phyloP scores from a whole-genome alignment of 2,329 filamentous ascomycete genomes.

The Xylaria sp. region DNA sequence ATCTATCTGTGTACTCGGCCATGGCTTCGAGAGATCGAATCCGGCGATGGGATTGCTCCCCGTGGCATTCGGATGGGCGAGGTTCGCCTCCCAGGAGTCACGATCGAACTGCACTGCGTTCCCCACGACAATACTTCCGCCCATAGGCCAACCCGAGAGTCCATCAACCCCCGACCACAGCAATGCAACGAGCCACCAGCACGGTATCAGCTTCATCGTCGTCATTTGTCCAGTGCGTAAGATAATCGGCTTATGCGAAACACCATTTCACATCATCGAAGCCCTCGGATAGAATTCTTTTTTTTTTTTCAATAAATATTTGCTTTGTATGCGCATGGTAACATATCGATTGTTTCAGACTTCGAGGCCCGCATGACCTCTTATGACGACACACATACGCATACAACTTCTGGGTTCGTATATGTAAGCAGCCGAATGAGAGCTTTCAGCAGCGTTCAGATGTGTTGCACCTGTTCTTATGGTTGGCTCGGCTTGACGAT shows the following conservation, averaged over 20 bases:
- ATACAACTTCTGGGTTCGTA: not conserved
- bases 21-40: constrained; percentile 48
- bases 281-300: no score
- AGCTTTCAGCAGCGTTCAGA: not conserved
- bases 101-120: constrained; percentile 36
- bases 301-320: no score
- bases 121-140: constrained; percentile 35
- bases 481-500: not conserved
- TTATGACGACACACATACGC: not conserved
- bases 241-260: not conserved
- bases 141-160: constrained; percentile 47
- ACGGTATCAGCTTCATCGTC: not conserved
- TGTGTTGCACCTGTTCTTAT: not conserved
- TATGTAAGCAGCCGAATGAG: not conserved
- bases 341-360: not conserved
- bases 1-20: constrained; percentile 55
- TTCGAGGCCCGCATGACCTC: not conserved
- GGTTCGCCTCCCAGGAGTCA: constrained; percentile 44
- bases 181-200: not conserved
- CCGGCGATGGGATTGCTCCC: constrained; percentile 30
- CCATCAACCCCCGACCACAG: constrained; percentile 38
- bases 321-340: no score
- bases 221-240: not conserved
- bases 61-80: constrained; percentile 45
- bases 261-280: constrained; percentile 7